Conservation (phyloP, 768 basidiomycete species). For the Lentinula guzmanii region DNA sequence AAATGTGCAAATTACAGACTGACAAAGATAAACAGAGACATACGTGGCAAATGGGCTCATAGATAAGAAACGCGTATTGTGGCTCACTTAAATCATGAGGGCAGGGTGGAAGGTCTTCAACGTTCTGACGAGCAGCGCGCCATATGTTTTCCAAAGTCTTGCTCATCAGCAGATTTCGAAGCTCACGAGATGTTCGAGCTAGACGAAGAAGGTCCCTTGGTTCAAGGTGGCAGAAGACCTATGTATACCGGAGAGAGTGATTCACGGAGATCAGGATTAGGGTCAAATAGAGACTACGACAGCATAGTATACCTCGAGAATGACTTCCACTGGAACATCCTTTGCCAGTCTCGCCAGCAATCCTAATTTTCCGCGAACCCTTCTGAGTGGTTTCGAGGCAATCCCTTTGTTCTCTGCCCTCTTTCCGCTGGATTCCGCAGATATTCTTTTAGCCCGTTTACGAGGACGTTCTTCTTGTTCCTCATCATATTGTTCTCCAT, state of each 20-base stretch:
- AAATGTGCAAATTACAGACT: slow-evolving; percentile 6
- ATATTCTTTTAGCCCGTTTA: background rate
- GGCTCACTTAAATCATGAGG: slow-evolving; percentile 45
- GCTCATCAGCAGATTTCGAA: slow-evolving; percentile 42
- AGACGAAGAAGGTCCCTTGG: slow-evolving; percentile 47
- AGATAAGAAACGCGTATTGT: slow-evolving; percentile 44
- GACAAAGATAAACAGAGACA: slow-evolving; percentile 8
- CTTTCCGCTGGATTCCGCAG: background rate
- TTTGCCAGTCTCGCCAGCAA: background rate
- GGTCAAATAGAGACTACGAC: too few relatives aligned
- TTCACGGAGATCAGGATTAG: background rate
- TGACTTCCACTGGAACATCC: background rate
- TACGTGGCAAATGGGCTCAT: slow-evolving; percentile 49
- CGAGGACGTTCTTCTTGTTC: background rate
- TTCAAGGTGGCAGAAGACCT: slow-evolving; percentile 49
- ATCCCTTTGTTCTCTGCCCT: background rate
- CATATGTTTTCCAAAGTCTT: slow-evolving; percentile 40
- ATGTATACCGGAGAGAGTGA: background rate
- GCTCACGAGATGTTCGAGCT: slow-evolving; percentile 41
- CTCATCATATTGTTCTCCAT: background rate
- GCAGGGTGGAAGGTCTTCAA: slow-evolving; percentile 39
- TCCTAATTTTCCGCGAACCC: slow-evolving; percentile 1
- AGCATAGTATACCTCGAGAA: background rate
- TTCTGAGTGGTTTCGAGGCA: background rate
- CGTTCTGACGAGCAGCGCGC: slow-evolving; percentile 35